phyloP scores from a whole-genome alignment of 169 alveolate genomes.

The Plasmodium sp. region DNA sequence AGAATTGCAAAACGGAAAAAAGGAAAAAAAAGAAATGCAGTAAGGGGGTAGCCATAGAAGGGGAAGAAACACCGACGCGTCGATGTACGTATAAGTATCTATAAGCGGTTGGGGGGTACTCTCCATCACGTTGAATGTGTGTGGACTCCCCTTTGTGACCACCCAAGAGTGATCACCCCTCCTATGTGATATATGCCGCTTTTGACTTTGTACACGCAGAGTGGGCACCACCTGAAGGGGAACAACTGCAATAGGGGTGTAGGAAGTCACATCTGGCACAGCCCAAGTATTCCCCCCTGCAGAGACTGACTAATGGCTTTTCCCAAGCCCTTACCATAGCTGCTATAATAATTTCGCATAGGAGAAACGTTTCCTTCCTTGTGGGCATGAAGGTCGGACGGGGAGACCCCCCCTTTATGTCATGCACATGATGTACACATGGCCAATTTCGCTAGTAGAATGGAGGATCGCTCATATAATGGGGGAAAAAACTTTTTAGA shows the following conservation, averaged over 20 bases:
- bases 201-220: background rate
- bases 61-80: background rate
- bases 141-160: background rate
- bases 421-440: background rate
- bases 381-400: background rate
- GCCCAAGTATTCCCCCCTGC: background rate
- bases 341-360: background rate
- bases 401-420: background rate
- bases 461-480: background rate
- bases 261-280: background rate
- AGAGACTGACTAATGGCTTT: background rate
- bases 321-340: background rate
- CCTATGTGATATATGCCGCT: background rate
- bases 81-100: background rate
- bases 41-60: background rate
- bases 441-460: background rate
- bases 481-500: background rate
- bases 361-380: no score
- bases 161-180: background rate
- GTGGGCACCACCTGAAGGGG: background rate
- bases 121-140: background rate
- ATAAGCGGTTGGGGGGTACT: background rate
- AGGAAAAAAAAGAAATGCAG: background rate
- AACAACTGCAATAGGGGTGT: background rate
- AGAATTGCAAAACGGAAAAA: background rate